Conservation (phyloP, 2,329 filamentous ascomycete species). For the Claviceps sp. region DNA sequence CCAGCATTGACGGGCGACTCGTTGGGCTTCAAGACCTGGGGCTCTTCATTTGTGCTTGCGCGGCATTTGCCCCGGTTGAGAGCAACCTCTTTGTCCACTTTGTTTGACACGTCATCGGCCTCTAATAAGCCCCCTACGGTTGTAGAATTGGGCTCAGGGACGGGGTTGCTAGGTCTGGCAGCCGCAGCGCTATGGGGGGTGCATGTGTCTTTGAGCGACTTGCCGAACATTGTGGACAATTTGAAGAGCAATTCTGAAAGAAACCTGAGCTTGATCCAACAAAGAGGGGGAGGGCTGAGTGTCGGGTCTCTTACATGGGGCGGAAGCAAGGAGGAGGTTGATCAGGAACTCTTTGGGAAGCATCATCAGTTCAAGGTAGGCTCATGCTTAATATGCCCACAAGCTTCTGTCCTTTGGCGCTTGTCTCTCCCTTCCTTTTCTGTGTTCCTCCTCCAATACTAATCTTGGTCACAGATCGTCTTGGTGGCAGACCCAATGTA, state of each 20-base stretch:
- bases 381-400: background rate
- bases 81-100: constrained; percentile 29
- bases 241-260: constrained; percentile 56
- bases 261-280: constrained; percentile 45
- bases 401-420: too few species aligned
- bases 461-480: constrained; percentile 42
- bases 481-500: constrained; percentile 82
- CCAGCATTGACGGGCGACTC: constrained; percentile 80
- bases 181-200: constrained; percentile 59
- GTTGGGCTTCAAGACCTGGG: constrained; percentile 91
- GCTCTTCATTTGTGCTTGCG: constrained; percentile 75
- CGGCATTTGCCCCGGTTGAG: constrained; percentile 47
- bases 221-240: constrained; percentile 74
- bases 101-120: constrained; percentile 26
- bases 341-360: constrained; percentile 29
- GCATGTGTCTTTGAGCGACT: constrained; percentile 63
- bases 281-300: constrained; percentile 41
- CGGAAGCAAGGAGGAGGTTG: constrained; percentile 29
- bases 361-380: constrained; percentile 38
- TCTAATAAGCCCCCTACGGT: constrained; percentile 22
- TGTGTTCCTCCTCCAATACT: background rate
- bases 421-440: background rate
- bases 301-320: constrained; percentile 68
- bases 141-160: constrained; percentile 80
- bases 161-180: constrained; percentile 78